These are phyloP conservation scores for Tulasnella sp. DNA, from an alignment of 768 basidiomycete species.

Conservation along the genomic window DNA sequence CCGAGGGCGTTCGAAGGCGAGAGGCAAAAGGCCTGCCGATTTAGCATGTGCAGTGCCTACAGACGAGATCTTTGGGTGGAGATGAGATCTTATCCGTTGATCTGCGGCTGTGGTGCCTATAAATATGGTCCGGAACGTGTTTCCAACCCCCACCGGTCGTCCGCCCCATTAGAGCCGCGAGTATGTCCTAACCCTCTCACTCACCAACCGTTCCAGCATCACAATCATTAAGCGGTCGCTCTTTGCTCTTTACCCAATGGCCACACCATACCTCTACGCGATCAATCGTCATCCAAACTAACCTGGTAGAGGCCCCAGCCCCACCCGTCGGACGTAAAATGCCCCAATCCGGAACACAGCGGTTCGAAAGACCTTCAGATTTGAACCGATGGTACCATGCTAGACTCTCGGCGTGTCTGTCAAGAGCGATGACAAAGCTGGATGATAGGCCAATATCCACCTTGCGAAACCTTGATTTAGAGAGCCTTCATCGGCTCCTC, in stretches of 20 bases:
- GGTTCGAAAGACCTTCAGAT: conserved; percentile 60
- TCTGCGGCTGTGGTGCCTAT: background rate
- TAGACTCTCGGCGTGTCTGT: conserved; percentile 58
- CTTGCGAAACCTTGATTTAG: conserved; percentile 87
- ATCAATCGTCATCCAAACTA: conserved; percentile 39
- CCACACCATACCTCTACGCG: conserved; percentile 53
- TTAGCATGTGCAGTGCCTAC: conserved; percentile 78
- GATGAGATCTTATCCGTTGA: conserved; percentile 49
- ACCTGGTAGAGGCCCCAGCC: conserved; percentile 22
- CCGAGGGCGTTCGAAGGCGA: conserved; percentile 61
- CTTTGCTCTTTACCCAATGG: conserved; percentile 79
- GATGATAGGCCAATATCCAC: conserved; percentile 87
- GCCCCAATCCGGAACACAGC: conserved; percentile 77
- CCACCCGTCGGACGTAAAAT: conserved; percentile 53
- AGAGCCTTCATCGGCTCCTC: conserved; percentile 85
- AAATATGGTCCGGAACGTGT: background rate
- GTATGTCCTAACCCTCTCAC: conserved; percentile 67
- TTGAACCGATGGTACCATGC: conserved; percentile 91
- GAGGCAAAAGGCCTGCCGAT: conserved; percentile 54
- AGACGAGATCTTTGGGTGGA: conserved; percentile 79
- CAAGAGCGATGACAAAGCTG: conserved; percentile 81
- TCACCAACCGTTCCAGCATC: conserved; percentile 61
- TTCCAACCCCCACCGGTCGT: background rate
- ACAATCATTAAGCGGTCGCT: conserved; percentile 69
- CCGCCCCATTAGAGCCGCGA: conserved; percentile 62